Evolutionary conservation across 495 filamentous ascomycete species (phyloP).

Genomic region (Annulohypoxylon nitens): DNA sequence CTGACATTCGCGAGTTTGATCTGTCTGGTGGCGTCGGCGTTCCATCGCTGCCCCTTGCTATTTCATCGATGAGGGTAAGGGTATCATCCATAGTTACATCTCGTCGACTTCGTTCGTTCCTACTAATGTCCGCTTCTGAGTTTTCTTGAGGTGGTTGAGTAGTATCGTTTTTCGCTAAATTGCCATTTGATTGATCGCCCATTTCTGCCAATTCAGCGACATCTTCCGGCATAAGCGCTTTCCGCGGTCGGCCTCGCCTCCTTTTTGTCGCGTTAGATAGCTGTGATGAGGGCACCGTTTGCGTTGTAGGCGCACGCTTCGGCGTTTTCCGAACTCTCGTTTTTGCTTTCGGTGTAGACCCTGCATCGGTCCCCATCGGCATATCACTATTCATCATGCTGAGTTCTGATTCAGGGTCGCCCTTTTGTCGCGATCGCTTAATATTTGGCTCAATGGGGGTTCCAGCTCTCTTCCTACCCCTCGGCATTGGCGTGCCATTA

Average conservation of each 20-base stretch:
- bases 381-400: conserved; percentile 31
- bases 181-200: conserved; percentile 3
- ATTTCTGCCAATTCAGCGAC: conserved; percentile 40
- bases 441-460: conserved; percentile 53
- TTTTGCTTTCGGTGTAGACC: conserved; percentile 49
- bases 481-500: conserved; percentile 56
- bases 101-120: conserved; percentile 18
- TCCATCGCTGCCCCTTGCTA: conserved; percentile 20
- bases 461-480: conserved; percentile 57
- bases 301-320: conserved; percentile 22
- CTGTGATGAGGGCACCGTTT: conserved; percentile 47
- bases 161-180: conserved; percentile 21
- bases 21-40: conserved; percentile 30
- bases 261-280: conserved; percentile 38
- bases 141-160: conserved; percentile 13
- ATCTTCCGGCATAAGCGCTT: conserved; percentile 46
- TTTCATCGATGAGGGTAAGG: conserved; percentile 37
- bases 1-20: conserved; percentile 16
- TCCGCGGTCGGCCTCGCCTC: conserved; percentile 50
- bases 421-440: conserved; percentile 41
- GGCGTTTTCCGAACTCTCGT: conserved; percentile 47
- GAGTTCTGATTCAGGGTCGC: conserved; percentile 43
- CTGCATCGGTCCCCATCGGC: conserved; percentile 17
- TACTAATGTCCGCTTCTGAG: neutral
- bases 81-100: conserved; percentile 49